Conservation (phyloP, 345 rosid species). For the Gossypium herbaceum region DNA sequence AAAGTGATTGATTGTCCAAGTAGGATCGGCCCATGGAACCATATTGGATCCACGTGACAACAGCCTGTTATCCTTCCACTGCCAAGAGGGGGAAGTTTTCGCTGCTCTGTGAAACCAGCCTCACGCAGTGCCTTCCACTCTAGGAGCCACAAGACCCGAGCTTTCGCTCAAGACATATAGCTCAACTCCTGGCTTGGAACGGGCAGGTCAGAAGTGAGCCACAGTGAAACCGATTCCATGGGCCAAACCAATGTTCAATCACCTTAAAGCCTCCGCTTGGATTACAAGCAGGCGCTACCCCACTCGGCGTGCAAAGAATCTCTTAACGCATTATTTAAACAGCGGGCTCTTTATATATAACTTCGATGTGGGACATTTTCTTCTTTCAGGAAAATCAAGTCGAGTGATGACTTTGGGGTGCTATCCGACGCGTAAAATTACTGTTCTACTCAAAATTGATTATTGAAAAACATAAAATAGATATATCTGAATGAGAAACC, state of each 20-base stretch:
- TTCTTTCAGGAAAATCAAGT: too few species aligned
- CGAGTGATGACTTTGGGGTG: neutral
- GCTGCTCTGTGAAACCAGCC: conserved; percentile 7
- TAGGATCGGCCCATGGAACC: too few species aligned
- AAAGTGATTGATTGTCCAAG: too few species aligned
- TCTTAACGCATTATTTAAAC: too few species aligned
- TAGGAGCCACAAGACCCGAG: neutral
- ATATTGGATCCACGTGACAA: too few species aligned
- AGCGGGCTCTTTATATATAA: too few species aligned
- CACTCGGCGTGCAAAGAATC: fast-evolving
- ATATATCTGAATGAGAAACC: neutral
- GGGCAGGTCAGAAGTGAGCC: neutral
- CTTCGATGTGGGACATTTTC: too few species aligned
- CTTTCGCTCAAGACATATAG: too few species aligned
- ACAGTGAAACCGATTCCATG: fast-evolving
- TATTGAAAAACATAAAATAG: neutral
- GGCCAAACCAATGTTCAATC: too few species aligned
- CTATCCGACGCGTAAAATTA: neutral
- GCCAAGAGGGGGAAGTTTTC: too few species aligned
- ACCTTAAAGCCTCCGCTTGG: neutral
- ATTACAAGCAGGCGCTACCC: neutral
- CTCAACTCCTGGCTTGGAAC: neutral
- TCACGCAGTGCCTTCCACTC: neutral
- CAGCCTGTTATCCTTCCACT: neutral
- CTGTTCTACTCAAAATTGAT: neutral